Evolutionary conservation across 1,284 basidiomycete genomes (phyloP), one percentile per base, ranked within the genome.

Genomic region (Cerrena zonata): DNA sequence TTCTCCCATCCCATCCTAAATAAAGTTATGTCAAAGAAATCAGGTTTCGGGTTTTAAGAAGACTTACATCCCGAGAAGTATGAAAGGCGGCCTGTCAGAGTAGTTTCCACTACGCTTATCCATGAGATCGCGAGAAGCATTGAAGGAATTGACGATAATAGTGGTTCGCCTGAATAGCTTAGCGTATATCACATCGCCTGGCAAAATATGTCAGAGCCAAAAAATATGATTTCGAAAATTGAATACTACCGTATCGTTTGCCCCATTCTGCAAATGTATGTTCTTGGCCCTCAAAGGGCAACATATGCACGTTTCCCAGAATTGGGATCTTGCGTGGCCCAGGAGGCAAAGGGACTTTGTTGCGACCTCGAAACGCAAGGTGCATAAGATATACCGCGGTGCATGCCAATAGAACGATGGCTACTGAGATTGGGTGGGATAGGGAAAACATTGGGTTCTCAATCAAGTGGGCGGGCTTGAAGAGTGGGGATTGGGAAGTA

Each of bases 251-350:
- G 44, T 60, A 60, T 21, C 41, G 26, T 22, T 47, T 48, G 7
- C 54, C 59, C 61, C 61, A 62, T 24, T 58, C 51, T 4, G 58
- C 53, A 24, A 62, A 51, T 21, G 49, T 56, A 1, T 48, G 45
- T 34, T 58, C 55, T 21, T 61, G 61, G 19, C 58, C 53, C 11
- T 56, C 52, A 18, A 53, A 40, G 1, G 58, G 58, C 15, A 61
- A 52, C 44, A 59, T 58, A 48, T 58, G 59, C 7, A 56, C 53
- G 30, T 62, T 62, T 2, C 61, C 61, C 18, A 62, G 38, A 7
- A 62, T 19, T 15, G 59, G 61, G 2, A 59, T 12, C 15, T 48
- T 49, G 22, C 38, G 47, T 12, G 61, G 61, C 2, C 61, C 61
- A 2, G 61, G 61, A 13, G 59, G 61, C 3, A 47, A 39, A n/a